Percentiles rank a stretch among this genome's conserved stretches.
Evolutionary conservation across 129 eudicot genomes (phyloP).

Genomic region (Centaurea solstitialis): DNA sequence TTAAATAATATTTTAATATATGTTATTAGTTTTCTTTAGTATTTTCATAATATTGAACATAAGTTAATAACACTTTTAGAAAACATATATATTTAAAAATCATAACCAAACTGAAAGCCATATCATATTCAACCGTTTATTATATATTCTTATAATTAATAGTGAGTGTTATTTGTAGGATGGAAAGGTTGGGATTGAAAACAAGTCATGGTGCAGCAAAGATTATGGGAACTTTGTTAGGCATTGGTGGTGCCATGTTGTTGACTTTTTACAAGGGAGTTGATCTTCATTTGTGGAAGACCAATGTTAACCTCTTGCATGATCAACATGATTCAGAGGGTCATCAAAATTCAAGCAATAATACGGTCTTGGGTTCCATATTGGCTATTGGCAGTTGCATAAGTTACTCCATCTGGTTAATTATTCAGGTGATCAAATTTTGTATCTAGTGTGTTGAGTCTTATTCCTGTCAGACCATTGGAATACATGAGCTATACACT

Average conservation of each 20-base stretch:
- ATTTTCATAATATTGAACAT: too few relatives aligned
- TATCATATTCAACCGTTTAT: neutral
- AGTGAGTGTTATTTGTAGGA: slow-evolving; percentile 21
- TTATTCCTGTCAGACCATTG: too few relatives aligned
- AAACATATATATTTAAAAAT: too few relatives aligned
- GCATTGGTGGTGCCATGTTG: slow-evolving; percentile 64
- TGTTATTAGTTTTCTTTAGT: too few relatives aligned
- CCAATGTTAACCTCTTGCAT: slow-evolving; percentile 46
- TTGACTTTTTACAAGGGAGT: slow-evolving; percentile 56
- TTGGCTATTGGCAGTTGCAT: slow-evolving; percentile 33
- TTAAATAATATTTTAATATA: too few relatives aligned
- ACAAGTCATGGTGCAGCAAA: slow-evolving; percentile 51
- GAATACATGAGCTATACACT: too few relatives aligned
- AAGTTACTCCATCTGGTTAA: slow-evolving; percentile 37
- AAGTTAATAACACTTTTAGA: too few relatives aligned
- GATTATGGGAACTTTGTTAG: slow-evolving; percentile 41
- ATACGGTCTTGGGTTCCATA: slow-evolving; percentile 27
- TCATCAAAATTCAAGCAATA: slow-evolving; percentile 11
- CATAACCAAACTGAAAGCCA: neutral
- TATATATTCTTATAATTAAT: neutral
- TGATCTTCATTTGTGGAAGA: slow-evolving; percentile 44
- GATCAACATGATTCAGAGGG: slow-evolving; percentile 22
- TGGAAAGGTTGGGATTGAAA: slow-evolving; percentile 53
- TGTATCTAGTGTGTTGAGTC: too few relatives aligned
- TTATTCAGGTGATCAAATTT: slow-evolving; percentile 26